phyloP scores from a whole-genome alignment of 805 yeast species.

The Wickerhamiella cacticola region DNA sequence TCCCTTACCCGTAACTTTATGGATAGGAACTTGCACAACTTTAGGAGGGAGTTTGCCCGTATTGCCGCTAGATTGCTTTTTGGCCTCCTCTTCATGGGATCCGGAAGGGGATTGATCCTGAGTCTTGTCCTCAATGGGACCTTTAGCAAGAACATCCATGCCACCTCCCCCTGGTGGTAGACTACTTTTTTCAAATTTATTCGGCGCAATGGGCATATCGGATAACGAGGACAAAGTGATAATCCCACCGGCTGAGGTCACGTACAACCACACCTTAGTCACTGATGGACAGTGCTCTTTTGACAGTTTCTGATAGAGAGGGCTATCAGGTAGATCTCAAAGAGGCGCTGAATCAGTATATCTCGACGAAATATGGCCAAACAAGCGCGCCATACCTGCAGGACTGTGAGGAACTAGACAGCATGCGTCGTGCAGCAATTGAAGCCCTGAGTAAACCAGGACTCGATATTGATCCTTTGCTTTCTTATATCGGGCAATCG shows the following conservation, averaged over 20 bases:
- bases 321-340: not conserved
- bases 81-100: not conserved
- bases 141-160: not conserved
- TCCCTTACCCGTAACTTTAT: not conserved
- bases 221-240: not conserved
- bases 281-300: slow-evolving; percentile 5
- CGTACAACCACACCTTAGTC: not conserved
- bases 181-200: not conserved
- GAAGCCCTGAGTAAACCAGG: not conserved
- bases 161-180: not conserved
- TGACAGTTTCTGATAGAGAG: slow-evolving; percentile 8
- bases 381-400: slow-evolving; percentile 32
- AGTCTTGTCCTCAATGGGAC: not conserved
- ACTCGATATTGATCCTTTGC: slow-evolving; percentile 9
- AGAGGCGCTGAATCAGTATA: slow-evolving; percentile 29
- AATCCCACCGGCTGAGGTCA: not conserved
- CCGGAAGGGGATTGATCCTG: too few species aligned
- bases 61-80: not conserved
- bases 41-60: not conserved
- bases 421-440: slow-evolving; percentile 24
- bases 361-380: slow-evolving; percentile 39
- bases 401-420: slow-evolving; percentile 29
- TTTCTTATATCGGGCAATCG: slow-evolving; percentile 13
- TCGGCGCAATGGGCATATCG: not conserved
- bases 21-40: not conserved